Evolutionary conservation across 192 early-diverging fungal species (phyloP).

Genomic region (Radiomyces spectabilis): DNA sequence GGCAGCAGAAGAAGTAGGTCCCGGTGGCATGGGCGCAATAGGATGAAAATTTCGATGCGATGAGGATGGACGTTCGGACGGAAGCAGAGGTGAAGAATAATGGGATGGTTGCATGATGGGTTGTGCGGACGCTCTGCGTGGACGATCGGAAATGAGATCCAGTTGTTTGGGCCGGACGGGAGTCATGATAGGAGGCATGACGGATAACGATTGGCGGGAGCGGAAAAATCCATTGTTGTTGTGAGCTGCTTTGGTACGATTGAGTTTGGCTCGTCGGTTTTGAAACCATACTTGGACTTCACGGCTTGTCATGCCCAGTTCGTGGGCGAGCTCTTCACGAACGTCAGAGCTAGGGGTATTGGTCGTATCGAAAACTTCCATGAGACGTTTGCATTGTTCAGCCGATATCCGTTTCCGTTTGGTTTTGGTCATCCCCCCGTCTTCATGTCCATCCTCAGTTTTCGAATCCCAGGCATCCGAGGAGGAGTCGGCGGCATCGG

Average conservation of each 20-base stretch:
- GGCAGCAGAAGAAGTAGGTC: background rate
- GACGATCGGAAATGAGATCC: too few relatives aligned
- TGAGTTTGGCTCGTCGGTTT: conserved; percentile 76
- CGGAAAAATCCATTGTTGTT: too few relatives aligned
- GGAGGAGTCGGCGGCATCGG: too few relatives aligned
- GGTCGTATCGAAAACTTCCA: conserved; percentile 61
- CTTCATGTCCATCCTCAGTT: background rate
- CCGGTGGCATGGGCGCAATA: conserved; percentile 3
- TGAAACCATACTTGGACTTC: conserved; percentile 87
- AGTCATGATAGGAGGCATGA: too few relatives aligned
- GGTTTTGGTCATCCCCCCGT: conserved; percentile 35
- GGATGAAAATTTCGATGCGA: too few relatives aligned
- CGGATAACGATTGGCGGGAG: too few relatives aligned
- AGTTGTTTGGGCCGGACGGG: too few relatives aligned
- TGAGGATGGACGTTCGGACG: background rate
- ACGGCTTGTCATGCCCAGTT: conserved; percentile 70
- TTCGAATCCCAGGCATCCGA: too few relatives aligned
- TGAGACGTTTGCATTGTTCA: conserved; percentile 62
- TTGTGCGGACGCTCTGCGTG: too few relatives aligned
- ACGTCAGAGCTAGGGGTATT: conserved; percentile 78
- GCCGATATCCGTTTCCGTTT: conserved; percentile 72
- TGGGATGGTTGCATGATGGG: background rate
- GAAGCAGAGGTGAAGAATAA: background rate
- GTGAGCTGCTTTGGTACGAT: conserved; percentile 37
- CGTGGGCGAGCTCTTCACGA: conserved; percentile 63